Evolutionary conservation across 75 land plant genomes (phyloP).

Genomic region (Picea sitchensis): DNA sequence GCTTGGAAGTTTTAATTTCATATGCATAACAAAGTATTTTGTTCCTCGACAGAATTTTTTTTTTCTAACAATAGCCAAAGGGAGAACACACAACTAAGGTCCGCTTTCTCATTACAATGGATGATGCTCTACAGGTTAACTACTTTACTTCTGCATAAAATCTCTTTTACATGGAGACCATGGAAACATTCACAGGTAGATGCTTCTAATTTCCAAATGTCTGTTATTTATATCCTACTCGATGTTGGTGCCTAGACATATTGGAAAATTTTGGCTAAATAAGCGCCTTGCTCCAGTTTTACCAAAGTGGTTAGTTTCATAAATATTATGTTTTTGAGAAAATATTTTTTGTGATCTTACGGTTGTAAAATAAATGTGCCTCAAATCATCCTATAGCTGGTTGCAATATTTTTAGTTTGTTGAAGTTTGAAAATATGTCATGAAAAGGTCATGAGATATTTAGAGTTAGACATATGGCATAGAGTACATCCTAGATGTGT

Average conservation of each 20-base stretch:
- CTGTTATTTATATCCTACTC: not conserved
- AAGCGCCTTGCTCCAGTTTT: not conserved
- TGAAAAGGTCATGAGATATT: too few relatives aligned
- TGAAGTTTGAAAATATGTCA: too few relatives aligned
- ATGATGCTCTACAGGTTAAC: not conserved
- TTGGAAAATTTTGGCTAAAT: slow-evolving; percentile 5
- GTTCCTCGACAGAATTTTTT: not conserved
- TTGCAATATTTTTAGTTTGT: not conserved
- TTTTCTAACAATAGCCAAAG: too few relatives aligned
- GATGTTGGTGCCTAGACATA: not conserved
- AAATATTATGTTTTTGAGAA: too few relatives aligned
- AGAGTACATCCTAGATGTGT: too few relatives aligned
- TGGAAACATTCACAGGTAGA: not conserved
- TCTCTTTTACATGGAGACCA: not conserved
- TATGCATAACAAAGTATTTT: not conserved
- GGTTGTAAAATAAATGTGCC: not conserved
- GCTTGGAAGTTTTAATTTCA: not conserved
- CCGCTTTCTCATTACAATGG: not conserved
- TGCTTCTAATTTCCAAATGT: not conserved
- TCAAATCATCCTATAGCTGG: not conserved
- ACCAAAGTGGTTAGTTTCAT: too few relatives aligned
- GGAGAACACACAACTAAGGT: not conserved
- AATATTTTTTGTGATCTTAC: slow-evolving; percentile 5
- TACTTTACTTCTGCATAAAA: not conserved
- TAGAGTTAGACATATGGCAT: too few relatives aligned